Base-by-base conservation (phyloP, 164 flowering plant species). In the Vitis amurensis region DNA sequence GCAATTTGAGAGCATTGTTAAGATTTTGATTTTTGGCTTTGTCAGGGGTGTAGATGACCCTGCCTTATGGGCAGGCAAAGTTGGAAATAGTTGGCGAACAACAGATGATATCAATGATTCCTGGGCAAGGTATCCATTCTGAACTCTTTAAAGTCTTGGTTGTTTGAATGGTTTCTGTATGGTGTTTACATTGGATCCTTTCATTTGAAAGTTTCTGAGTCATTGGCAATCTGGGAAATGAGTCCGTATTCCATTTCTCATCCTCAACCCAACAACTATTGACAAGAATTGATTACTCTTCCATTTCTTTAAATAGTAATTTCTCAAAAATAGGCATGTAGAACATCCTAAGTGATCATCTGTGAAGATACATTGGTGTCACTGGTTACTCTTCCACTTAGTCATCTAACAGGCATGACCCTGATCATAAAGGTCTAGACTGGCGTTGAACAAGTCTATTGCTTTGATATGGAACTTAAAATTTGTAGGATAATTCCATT, bases 71-170 rank as follows among this genome's bases (percentile, higher is more conserved):
- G 98, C 98, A 8, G 82, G 83, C 3, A 70, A 72, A 61, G 88
- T 93, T 77, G 98, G 98, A 51, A 93, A 95, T 69, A 93, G 98
- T 76, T 95, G 99, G 99, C 82, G 99, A 31, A 95, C 99, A 62
- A 95, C 99, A 47, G 89, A 85, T 47, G 99, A 95, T 76, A 95
- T 95, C 66, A 87, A 84, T 60, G 99, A 95, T 78, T 64, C 97
- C 55, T 95, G 98, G 98, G 91, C 78, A 66, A 95, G 99, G 99
- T 95, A 75, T 37, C 8, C 15, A 59, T 57, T 74, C 62, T 53
- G 30, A 55, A 67, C 17, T 23, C 52, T 48, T 1, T 12, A 3
- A 8, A 37, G 6, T 37, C 44, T 37, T 37, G 44, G 44, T 37
- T 37, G 44, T 37, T 61, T 61, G 9, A 8, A 50, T 68, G 29